Conservation (phyloP, 2,329 filamentous ascomycete species). For the Canariomyces notabilis region DNA sequence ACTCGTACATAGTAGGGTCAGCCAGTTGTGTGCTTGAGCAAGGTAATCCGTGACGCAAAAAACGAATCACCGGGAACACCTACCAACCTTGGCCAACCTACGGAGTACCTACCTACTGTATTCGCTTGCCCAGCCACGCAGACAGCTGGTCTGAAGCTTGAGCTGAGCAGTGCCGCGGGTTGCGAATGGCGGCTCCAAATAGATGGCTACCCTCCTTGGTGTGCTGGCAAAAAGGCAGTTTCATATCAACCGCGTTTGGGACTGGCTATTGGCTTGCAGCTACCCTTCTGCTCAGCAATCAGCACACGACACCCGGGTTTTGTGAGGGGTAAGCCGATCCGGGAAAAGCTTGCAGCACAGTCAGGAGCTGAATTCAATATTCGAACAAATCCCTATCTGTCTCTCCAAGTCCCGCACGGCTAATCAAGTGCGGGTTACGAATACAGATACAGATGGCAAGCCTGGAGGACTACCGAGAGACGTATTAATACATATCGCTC, state of each 20-base stretch:
- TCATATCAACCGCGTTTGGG: constrained; percentile 14
- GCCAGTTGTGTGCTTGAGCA: no score
- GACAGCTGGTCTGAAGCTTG: neutral
- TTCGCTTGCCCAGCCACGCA: constrained; percentile 4
- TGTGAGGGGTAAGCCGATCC: constrained; percentile 13
- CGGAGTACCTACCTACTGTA: no score
- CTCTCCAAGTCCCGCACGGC: constrained; percentile 11
- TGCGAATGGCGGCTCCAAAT: constrained; percentile 7
- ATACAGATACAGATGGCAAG: neutral
- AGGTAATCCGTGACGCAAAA: neutral
- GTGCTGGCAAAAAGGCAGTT: constrained; percentile 24
- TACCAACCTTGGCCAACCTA: no score
- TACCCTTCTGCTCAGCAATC: constrained; percentile 5
- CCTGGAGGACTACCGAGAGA: no score
- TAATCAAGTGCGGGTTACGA: constrained; percentile 9
- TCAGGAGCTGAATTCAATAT: constrained; percentile 4
- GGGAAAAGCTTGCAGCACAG: constrained; percentile 10
- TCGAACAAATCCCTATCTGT: neutral
- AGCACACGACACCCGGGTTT: neutral
- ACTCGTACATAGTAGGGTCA: neutral
- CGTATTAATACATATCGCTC: no score
- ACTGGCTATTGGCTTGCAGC: constrained; percentile 19
- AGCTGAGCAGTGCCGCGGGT: neutral
- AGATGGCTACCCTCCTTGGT: constrained; percentile 25
- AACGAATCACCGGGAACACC: neutral